phyloP scores from a whole-genome alignment of 2,329 filamentous ascomycete species.

The Colletotrichum incanum region DNA sequence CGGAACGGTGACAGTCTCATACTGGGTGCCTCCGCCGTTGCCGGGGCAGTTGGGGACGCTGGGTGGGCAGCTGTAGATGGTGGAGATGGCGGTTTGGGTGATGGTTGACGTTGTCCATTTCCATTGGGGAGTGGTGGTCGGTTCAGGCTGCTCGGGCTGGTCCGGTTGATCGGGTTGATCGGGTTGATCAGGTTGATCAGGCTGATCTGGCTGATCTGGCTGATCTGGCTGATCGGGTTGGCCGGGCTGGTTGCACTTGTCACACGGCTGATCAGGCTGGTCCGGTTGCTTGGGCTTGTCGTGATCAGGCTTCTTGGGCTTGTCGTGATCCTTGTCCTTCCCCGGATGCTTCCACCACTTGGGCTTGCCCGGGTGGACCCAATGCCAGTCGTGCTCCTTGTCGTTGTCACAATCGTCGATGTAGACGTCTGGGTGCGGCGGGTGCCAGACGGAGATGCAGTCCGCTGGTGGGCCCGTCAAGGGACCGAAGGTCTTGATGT shows the following conservation, averaged over 20 bases:
- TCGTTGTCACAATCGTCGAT: constrained; percentile 56
- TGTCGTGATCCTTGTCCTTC: constrained; percentile 32
- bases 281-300: constrained; percentile 11
- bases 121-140: constrained; percentile 47
- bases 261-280: constrained; percentile 21
- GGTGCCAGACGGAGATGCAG: constrained; percentile 55
- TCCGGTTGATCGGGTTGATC: constrained; percentile 36
- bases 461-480: constrained; percentile 46
- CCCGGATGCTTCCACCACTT: constrained; percentile 27
- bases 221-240: not conserved
- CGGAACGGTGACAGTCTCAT: constrained; percentile 56
- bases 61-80: constrained; percentile 57
- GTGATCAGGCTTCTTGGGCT: constrained; percentile 8
- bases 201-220: constrained; percentile 7
- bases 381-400: constrained; percentile 54
- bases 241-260: constrained; percentile 4
- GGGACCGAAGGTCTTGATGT: constrained; percentile 46
- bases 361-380: constrained; percentile 52
- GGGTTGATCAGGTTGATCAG: constrained; percentile 24
- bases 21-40: constrained; percentile 48
- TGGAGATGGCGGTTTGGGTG: constrained; percentile 56
- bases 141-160: constrained; percentile 40
- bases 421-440: constrained; percentile 53
- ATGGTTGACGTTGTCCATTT: constrained; percentile 61
- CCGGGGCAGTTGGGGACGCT: constrained; percentile 56